These are phyloP conservation scores for Cryptococcus depauperatus DNA, from an alignment of 1,284 basidiomycete genomes.

Conservation along the genomic window DNA sequence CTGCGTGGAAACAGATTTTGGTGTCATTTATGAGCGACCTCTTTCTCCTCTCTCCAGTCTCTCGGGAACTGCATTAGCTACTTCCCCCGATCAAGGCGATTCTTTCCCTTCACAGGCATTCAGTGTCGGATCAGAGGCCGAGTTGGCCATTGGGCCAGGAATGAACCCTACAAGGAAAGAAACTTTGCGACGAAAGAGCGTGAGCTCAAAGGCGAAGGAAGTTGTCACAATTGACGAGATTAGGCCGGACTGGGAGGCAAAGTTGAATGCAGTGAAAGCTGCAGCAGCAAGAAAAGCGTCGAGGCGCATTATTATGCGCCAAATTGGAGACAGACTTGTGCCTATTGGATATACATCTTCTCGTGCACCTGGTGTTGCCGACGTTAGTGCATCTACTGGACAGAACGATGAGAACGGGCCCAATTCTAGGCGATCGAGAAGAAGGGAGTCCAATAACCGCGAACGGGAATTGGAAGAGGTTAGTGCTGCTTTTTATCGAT, in stretches of 20 bases:
- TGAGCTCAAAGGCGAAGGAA: constrained; percentile 51
- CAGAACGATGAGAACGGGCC: constrained; percentile 6
- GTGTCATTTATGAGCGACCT: constrained; percentile 80
- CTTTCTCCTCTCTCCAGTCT: constrained; percentile 8
- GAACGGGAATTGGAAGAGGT: constrained; percentile 84
- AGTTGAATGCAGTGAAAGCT: constrained; percentile 78
- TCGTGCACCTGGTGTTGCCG: constrained; percentile 39
- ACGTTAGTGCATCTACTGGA: constrained; percentile 38
- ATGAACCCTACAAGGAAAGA: constrained; percentile 35
- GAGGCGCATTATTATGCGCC: constrained; percentile 93
- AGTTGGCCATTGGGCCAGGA: constrained; percentile 25
- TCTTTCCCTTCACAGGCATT: constrained; percentile 29
- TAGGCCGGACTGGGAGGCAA: constrained; percentile 89
- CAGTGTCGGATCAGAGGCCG: constrained; percentile 20
- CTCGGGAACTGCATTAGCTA: constrained; percentile 23
- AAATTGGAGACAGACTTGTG: constrained; percentile 92
- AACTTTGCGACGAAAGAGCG: constrained; percentile 45
- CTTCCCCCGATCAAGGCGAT: constrained; percentile 54
- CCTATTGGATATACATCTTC: constrained; percentile 80
- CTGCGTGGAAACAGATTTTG: constrained; percentile 95
- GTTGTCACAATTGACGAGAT: constrained; percentile 91
- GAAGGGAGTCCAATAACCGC: constrained; percentile 48
- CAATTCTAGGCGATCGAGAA: constrained; percentile 15
- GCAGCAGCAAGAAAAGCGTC: constrained; percentile 84
- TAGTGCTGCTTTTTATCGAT: constrained; percentile 25